A percentile compares a stretch with the other conserved stretches of the same genome.
These are phyloP conservation scores for Curvularia verruculosa DNA, from an alignment of 2,329 filamentous ascomycete species.

Conservation along the genomic window DNA sequence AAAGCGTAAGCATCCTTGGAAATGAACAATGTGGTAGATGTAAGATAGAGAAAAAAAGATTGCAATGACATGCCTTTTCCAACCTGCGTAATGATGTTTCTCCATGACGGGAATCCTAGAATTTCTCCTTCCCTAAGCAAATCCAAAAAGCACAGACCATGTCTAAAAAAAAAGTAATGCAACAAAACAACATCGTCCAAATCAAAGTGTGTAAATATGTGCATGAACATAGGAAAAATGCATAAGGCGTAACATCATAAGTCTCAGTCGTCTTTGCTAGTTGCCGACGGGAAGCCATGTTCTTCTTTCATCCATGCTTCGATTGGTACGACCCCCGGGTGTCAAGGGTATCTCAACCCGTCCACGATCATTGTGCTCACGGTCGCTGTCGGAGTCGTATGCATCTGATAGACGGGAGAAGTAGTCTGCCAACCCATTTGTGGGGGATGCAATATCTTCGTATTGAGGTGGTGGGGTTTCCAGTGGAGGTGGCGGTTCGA, in stretches of 20 bases:
- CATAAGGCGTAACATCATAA: conserved; percentile 36
- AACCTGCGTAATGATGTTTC: conserved; percentile 1
- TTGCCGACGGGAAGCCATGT: conserved; percentile 59
- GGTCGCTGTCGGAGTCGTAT: conserved; percentile 65
- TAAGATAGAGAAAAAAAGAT: background rate
- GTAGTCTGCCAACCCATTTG: conserved; percentile 78
- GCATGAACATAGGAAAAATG: conserved; percentile 18
- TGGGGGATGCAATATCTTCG: conserved; percentile 76
- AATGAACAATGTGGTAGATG: background rate
- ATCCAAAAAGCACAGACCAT: conserved; percentile 4
- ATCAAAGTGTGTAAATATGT: conserved; percentile 18
- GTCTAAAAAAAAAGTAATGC: conserved; percentile 4
- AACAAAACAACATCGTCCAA: conserved; percentile 1
- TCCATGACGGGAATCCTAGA: background rate
- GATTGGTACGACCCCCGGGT: conserved; percentile 65
- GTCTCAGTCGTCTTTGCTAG: conserved; percentile 25
- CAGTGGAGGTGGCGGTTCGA: conserved; percentile 73
- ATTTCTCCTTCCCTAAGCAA: background rate
- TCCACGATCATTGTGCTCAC: conserved; percentile 47
- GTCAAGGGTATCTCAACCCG: conserved; percentile 66
- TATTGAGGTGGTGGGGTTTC: conserved; percentile 86
- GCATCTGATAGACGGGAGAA: conserved; percentile 77
- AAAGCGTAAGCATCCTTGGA: background rate
- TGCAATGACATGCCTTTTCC: background rate
- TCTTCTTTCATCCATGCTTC: conserved; percentile 68